Base-by-base conservation (phyloP, 306 rosid species). In the Chamaecrista fasciculata region DNA sequence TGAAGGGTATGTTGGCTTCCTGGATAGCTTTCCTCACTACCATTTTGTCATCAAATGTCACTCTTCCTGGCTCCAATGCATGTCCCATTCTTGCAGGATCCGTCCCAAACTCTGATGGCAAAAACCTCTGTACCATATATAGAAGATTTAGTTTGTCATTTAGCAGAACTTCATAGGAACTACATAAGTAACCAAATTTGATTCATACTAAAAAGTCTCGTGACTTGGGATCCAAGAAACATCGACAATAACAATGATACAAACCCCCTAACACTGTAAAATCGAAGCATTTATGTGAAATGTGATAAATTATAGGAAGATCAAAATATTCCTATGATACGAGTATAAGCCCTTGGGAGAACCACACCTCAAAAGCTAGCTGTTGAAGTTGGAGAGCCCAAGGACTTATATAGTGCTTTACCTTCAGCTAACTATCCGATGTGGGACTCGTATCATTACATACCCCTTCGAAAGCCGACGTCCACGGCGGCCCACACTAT, bases 11-110 rank as follows among this genome's bases (percentile, higher is more conserved):
- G 11, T 66, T 28, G 31, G 90, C 94, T 14, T 85, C 88, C 78
- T 85, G 48, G 26, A 90, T 84, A 59, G 88, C 94, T 72, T 80
- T 87, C 65, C 96, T 83, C 53, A 90, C 88, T 11, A 65, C 82
- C 91, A 87, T 85, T 79, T 90, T 90, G 67, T 90, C 95, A 16
- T 82, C 91, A 78, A 90, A 90, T 56, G 96, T 82, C 26, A 84
- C 88, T 62, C 91, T 85, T 67, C 96, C 96, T 0, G 91, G 95
- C 47, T 83, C 88, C 76, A 85, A 55, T 36, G 96, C 94, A 65
- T 87, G 53, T 23, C 10, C 75, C 96, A 90, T 90, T 29, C 84
- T 84, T 15, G 88, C 86, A 0, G 91, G 89, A 34, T 90, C 96
- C 7, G 82, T 80, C 19, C 96, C 96, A 47, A 82, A 90, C 66